Evolutionary conservation across 192 early-diverging fungal species (phyloP).

Genomic region (Phycomyces blakesleeanus): DNA sequence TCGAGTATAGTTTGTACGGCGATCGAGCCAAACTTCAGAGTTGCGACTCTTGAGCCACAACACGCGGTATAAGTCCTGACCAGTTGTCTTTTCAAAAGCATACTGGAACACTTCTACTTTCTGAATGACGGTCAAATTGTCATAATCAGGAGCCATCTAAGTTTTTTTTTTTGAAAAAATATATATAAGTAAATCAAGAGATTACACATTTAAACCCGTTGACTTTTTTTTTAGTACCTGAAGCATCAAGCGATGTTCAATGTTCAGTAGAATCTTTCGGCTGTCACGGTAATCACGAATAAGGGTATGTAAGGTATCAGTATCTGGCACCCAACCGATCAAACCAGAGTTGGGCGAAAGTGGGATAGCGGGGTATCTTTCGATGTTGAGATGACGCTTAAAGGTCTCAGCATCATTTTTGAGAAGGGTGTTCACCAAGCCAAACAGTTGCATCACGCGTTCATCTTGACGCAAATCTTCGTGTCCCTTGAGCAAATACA

Average conservation of each 20-base stretch:
- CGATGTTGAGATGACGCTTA: slow-evolving; percentile 86
- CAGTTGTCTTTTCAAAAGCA: slow-evolving; percentile 83
- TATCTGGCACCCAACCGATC: slow-evolving; percentile 90
- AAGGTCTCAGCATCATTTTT: slow-evolving; percentile 80
- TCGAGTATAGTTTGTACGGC: slow-evolving; percentile 92
- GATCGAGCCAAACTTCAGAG: slow-evolving; percentile 93
- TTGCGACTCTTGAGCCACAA: slow-evolving; percentile 94
- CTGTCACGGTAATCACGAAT: slow-evolving; percentile 84
- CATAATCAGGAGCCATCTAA: slow-evolving; percentile 89
- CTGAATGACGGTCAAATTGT: slow-evolving; percentile 79
- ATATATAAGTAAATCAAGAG: slow-evolving; percentile 9
- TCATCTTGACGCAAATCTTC: slow-evolving; percentile 99
- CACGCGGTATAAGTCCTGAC: slow-evolving; percentile 89
- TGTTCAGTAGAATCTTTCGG: slow-evolving; percentile 77
- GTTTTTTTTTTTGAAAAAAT: too few relatives aligned
- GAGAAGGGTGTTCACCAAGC: slow-evolving; percentile 90
- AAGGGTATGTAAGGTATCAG: slow-evolving; percentile 82
- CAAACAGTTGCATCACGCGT: slow-evolving; percentile 98
- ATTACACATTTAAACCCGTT: background rate
- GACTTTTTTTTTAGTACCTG: slow-evolving; percentile 45
- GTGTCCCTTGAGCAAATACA: slow-evolving; percentile 92
- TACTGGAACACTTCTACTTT: slow-evolving; percentile 96
- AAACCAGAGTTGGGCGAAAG: slow-evolving; percentile 93
- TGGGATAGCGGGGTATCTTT: slow-evolving; percentile 87
- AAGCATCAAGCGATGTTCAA: slow-evolving; percentile 86